Conservation (phyloP, 371 early-diverging fungal genomes). For the Cokeromyces recurvatus region DNA sequence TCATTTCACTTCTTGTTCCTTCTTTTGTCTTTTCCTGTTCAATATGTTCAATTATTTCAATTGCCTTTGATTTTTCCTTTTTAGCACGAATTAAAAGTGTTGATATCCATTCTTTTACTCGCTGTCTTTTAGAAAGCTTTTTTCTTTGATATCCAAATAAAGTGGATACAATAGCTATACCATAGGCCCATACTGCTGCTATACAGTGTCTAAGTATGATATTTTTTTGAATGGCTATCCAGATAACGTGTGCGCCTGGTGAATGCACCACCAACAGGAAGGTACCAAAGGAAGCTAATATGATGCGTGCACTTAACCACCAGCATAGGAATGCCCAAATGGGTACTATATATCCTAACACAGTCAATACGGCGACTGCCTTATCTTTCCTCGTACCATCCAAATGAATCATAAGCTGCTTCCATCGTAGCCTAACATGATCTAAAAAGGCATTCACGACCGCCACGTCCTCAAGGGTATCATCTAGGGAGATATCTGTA, state of each 20-base stretch:
- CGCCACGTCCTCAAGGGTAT: slow-evolving; percentile 29
- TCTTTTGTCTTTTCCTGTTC: background rate
- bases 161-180: no score
- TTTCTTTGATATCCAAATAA: no score
- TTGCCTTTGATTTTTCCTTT: slow-evolving; percentile 19
- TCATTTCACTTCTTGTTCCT: slow-evolving; percentile 31
- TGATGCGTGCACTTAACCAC: slow-evolving; percentile 15
- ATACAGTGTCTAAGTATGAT: slow-evolving; percentile 13
- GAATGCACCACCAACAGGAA: slow-evolving; percentile 17
- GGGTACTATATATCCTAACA: slow-evolving; percentile 27
- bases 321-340: slow-evolving; percentile 25
- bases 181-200: slow-evolving; percentile 31
- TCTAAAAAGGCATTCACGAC: slow-evolving; percentile 25
- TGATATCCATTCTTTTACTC: no score
- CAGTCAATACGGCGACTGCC: slow-evolving; percentile 15
- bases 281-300: slow-evolving; percentile 20
- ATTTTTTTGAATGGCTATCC: slow-evolving; percentile 14
- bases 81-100: no score
- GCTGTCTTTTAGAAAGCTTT: no score
- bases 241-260: slow-evolving; percentile 21
- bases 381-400: slow-evolving; percentile 25
- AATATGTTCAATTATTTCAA: slow-evolving; percentile 1
- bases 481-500: slow-evolving; percentile 36
- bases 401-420: slow-evolving; percentile 4
- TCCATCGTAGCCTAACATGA: slow-evolving; percentile 1